Evolutionary conservation across 2,329 filamentous ascomycete species (phyloP).

Genomic region (Penicillium sp.): DNA sequence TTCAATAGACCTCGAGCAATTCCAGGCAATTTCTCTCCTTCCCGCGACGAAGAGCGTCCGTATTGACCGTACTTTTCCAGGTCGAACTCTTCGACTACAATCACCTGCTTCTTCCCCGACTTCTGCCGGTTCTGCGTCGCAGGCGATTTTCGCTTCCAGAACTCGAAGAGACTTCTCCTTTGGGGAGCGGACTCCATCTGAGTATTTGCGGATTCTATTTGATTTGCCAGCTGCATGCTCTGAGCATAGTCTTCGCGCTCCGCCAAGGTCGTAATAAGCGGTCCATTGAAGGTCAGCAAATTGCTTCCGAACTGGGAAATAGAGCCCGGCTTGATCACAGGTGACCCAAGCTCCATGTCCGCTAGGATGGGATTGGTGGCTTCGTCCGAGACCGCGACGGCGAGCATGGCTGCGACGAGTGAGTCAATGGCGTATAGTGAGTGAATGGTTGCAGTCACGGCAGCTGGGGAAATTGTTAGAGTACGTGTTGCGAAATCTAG

Average conservation of each 20-base stretch:
- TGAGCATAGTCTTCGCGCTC: constrained; percentile 42
- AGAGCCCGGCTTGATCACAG: constrained; percentile 10
- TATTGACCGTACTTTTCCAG: constrained; percentile 44
- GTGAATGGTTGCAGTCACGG: constrained; percentile 41
- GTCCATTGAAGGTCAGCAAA: constrained; percentile 24
- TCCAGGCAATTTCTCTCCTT: constrained; percentile 40
- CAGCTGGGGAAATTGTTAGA: constrained; percentile 39
- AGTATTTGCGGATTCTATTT: constrained; percentile 27
- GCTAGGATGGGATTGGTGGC: constrained; percentile 38
- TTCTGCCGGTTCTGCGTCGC: background rate
- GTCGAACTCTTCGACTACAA: constrained; percentile 43
- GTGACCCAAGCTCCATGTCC: constrained; percentile 31
- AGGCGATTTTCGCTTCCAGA: constrained; percentile 12
- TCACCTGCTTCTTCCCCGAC: constrained; percentile 29
- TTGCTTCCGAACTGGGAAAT: constrained; percentile 2
- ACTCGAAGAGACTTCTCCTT: constrained; percentile 17
- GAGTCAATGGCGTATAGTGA: constrained; percentile 48
- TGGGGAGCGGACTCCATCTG: constrained; percentile 8
- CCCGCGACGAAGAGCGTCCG: constrained; percentile 31
- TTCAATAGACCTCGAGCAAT: constrained; percentile 34
- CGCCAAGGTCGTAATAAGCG: constrained; percentile 37
- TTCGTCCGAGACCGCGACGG: constrained; percentile 44
- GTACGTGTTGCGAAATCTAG: constrained; percentile 43
- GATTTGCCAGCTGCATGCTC: constrained; percentile 35
- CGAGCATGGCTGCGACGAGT: constrained; percentile 43